phyloP scores from a whole-genome alignment of 345 rosid genomes.

The Aquilaria malaccensis region DNA sequence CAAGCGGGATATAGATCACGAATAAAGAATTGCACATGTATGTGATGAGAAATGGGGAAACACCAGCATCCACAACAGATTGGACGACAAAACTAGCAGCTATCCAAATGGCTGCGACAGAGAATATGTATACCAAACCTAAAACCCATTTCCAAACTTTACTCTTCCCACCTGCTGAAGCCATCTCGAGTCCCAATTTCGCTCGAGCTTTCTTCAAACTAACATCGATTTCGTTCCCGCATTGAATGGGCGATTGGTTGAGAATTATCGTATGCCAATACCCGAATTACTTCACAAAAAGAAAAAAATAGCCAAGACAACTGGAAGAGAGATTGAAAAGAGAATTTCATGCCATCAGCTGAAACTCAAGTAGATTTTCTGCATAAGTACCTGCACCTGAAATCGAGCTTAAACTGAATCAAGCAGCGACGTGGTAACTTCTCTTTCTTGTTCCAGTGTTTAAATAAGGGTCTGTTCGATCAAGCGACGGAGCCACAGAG shows the following conservation, averaged over 20 bases:
- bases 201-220: neutral
- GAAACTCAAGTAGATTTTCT: no score
- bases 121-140: slow-evolving; percentile 67
- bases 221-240: neutral
- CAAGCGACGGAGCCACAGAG: no score
- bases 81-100: slow-evolving; percentile 95
- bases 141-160: slow-evolving; percentile 69
- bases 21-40: slow-evolving; percentile 93
- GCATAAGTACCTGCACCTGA: no score
- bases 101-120: slow-evolving; percentile 90
- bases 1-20: slow-evolving; percentile 70
- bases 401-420: no score
- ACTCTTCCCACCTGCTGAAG: slow-evolving; percentile 34
- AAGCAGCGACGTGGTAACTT: no score
- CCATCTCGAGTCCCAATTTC: slow-evolving; percentile 11
- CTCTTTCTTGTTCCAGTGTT: no score
- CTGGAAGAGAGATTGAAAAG: neutral
- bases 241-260: neutral
- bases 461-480: no score
- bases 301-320: neutral
- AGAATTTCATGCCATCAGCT: no score
- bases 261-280: neutral
- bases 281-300: neutral
- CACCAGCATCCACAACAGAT: slow-evolving; percentile 84
- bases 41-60: slow-evolving; percentile 84